These are phyloP conservation scores for Aureobasidium mangrovei DNA, from an alignment of 2,329 filamentous ascomycete species.

Conservation along the genomic window DNA sequence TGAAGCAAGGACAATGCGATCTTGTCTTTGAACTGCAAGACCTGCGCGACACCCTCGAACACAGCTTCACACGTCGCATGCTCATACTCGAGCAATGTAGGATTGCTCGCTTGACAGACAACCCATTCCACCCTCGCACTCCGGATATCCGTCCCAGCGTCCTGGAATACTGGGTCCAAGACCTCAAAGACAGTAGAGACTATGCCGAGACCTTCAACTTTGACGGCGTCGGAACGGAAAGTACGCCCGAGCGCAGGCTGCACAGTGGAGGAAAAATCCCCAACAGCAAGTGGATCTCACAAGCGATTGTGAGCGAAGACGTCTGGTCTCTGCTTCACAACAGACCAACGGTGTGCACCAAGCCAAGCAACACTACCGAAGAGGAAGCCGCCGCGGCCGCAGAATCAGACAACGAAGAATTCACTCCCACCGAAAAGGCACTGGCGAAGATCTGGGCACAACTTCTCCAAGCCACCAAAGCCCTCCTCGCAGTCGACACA, in stretches of 20 bases:
- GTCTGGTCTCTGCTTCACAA: conserved; percentile 11
- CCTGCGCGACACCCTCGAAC: conserved; percentile 23
- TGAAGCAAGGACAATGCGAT: conserved; percentile 26
- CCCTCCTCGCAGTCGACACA: background rate
- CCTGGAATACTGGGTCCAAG: conserved; percentile 23
- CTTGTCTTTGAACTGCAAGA: conserved; percentile 30
- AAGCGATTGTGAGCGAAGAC: conserved; percentile 16
- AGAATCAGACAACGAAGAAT: background rate
- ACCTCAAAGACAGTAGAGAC: conserved; percentile 26
- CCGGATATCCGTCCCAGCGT: conserved; percentile 17
- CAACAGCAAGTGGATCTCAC: conserved; percentile 18
- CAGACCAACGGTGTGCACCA: conserved; percentile 11
- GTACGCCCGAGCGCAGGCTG: conserved; percentile 12
- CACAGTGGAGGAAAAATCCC: conserved; percentile 17
- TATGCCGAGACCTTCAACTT: conserved; percentile 28
- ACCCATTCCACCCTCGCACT: conserved; percentile 9
- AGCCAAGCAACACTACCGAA: conserved; percentile 13
- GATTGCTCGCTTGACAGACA: conserved; percentile 24
- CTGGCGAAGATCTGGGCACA: conserved; percentile 8
- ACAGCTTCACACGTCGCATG: conserved; percentile 25
- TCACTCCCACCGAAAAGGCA: conserved; percentile 3
- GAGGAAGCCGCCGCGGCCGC: conserved; percentile 11
- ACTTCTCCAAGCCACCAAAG: conserved; percentile 6
- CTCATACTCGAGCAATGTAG: conserved; percentile 27
- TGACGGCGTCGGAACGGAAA: conserved; percentile 16